These are phyloP conservation scores for Fusarium gaditjirri DNA, from an alignment of 2,329 filamentous ascomycete species.

Conservation along the genomic window DNA sequence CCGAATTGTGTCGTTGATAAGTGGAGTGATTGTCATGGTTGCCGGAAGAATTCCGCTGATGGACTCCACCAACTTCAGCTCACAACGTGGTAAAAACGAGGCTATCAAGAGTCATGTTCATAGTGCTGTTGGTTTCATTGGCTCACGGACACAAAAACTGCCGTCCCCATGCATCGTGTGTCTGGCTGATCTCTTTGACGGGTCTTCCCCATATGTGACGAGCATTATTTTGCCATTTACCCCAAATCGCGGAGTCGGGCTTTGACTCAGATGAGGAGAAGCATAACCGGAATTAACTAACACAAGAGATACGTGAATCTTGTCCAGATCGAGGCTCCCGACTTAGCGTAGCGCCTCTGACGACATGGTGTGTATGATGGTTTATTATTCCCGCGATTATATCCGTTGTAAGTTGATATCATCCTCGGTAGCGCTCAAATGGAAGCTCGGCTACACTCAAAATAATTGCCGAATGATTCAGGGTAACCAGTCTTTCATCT, in stretches of 20 bases:
- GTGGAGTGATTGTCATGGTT: slow-evolving; percentile 16
- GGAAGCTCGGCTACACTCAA: slow-evolving; percentile 30
- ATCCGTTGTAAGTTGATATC: background rate
- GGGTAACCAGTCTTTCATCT: background rate
- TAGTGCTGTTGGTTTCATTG: slow-evolving; percentile 13
- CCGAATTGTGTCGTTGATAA: slow-evolving; percentile 18
- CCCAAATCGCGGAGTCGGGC: slow-evolving; percentile 20
- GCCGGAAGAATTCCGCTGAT: slow-evolving; percentile 26
- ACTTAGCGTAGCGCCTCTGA: slow-evolving; percentile 6
- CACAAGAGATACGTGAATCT: background rate
- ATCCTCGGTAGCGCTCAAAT: slow-evolving; percentile 34
- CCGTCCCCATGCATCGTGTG: slow-evolving; percentile 14
- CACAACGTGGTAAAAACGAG: slow-evolving; percentile 4
- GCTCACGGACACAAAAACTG: slow-evolving; percentile 14
- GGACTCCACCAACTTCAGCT: slow-evolving; percentile 4
- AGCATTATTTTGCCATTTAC: slow-evolving; percentile 7
- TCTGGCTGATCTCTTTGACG: slow-evolving; percentile 26
- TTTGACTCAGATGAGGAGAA: slow-evolving; percentile 32
- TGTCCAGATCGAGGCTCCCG: slow-evolving; percentile 6
- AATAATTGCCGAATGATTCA: background rate
- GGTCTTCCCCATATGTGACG: slow-evolving; percentile 16
- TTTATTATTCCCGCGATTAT: slow-evolving; percentile 37
- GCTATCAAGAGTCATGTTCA: slow-evolving; percentile 21
- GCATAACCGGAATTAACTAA: slow-evolving; percentile 21
- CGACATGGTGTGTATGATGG: slow-evolving; percentile 17